Percentiles rank a stretch among this genome's conserved stretches.
Evolutionary conservation across 164 flowering plant genomes (phyloP).

Genomic region (Umbellularia californica): DNA sequence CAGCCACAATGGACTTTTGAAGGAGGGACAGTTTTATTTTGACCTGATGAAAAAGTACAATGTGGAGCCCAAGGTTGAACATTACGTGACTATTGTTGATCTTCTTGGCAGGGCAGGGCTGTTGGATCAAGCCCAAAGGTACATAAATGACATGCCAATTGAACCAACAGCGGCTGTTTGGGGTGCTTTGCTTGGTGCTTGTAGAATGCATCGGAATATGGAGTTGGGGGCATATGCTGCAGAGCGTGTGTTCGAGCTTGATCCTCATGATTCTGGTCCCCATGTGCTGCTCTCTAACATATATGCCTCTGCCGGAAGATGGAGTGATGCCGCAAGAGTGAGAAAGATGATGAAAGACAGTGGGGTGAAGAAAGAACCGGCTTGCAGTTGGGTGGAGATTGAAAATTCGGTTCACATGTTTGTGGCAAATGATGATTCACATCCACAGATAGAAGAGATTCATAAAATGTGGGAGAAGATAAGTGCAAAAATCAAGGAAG

Average conservation of each 20-base stretch:
- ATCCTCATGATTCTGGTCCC: slow-evolving; percentile 58
- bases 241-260: slow-evolving; percentile 55
- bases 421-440: slow-evolving; percentile 48
- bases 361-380: slow-evolving; percentile 67
- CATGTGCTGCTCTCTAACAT: slow-evolving; percentile 56
- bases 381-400: slow-evolving; percentile 74
- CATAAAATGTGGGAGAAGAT: slow-evolving; percentile 42
- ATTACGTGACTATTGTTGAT: slow-evolving; percentile 61
- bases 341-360: slow-evolving; percentile 49
- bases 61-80: slow-evolving; percentile 42
- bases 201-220: slow-evolving; percentile 59
- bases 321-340: slow-evolving; percentile 49
- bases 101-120: slow-evolving; percentile 67
- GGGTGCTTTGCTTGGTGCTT: slow-evolving; percentile 68
- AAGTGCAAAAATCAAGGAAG: slow-evolving; percentile 36
- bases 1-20: slow-evolving; percentile 58
- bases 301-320: slow-evolving; percentile 58
- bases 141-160: slow-evolving; percentile 50
- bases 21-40: slow-evolving; percentile 48
- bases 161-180: slow-evolving; percentile 54
- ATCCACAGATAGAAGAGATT: slow-evolving; percentile 45
- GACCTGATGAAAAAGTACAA: slow-evolving; percentile 43
- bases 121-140: slow-evolving; percentile 40
- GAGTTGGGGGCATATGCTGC: slow-evolving; percentile 62
- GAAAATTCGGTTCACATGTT: slow-evolving; percentile 53